These are phyloP conservation scores for Coccomyxa sp. DNA, from an alignment of 139 green algal species.

Conservation along the genomic window DNA sequence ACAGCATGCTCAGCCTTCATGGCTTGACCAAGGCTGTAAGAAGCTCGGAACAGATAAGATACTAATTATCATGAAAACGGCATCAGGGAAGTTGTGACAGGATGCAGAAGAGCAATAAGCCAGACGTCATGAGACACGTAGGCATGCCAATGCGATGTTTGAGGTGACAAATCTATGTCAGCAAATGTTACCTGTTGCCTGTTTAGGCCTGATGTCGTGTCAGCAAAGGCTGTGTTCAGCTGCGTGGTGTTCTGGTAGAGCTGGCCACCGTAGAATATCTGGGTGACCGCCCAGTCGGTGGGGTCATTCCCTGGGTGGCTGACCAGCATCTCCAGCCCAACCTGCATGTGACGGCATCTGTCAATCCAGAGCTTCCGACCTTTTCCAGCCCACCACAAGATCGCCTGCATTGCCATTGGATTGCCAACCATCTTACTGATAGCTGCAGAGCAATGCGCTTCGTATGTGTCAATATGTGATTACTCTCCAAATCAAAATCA, in stretches of 20 bases:
- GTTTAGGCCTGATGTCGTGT: background rate
- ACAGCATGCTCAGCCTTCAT: background rate
- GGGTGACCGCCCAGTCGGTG: background rate
- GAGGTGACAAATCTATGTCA: too few relatives aligned
- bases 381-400: background rate
- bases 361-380: too few relatives aligned
- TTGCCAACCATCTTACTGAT: too few relatives aligned
- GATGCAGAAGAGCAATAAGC: too few relatives aligned
- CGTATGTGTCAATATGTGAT: too few relatives aligned
- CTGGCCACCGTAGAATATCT: slow-evolving; percentile 1
- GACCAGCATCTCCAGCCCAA: background rate
- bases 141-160: too few relatives aligned
- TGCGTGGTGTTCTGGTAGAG: background rate
- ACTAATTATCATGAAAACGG: background rate
- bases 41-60: background rate
- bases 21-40: background rate
- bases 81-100: too few relatives aligned
- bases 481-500: too few relatives aligned
- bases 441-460: too few relatives aligned
- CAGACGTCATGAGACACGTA: too few relatives aligned
- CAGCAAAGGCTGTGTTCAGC: background rate
- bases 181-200: background rate
- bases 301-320: background rate
- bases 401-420: background rate
- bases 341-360: background rate